Evolutionary conservation across 2,329 filamentous ascomycete genomes (phyloP), one percentile per base, ranked within the genome.

Genomic region (Herpotrichia juniperi): DNA sequence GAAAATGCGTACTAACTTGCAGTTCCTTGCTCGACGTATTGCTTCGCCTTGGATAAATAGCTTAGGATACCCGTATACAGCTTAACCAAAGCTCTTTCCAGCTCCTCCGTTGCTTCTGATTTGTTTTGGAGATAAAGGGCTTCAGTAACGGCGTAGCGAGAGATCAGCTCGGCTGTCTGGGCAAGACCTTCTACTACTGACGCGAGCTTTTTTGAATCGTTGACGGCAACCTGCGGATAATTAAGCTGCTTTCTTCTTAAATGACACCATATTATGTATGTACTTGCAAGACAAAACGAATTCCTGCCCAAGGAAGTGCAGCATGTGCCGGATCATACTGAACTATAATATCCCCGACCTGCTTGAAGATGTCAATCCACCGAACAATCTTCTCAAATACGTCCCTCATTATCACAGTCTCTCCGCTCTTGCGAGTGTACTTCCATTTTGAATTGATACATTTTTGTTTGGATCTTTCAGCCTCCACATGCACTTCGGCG

Each of bases 271-370:
- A 25, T 31, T 30, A 51, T 49, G 31, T 30, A 51, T 49, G 28
- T 46, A 68, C 72, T 47, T 69, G 59, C 3, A 74, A 62, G 16
- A 74, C 45, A 39, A 72, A 58, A 12, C 68, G 61, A 44, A 73
- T 51, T 11, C 54, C 64, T 25, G 67, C 65, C 69, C 63, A 75
- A 14, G 67, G 71, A 31, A 74, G 57, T 19, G 62, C 57, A 19
- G 67, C 66, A 58, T 72, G 66, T 10, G 50, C 58, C 2, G 71
- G 66, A 47, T 73, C 64, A 53, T 64, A 69, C 43, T 69, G 61
- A 19, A 68, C 51, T 0, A 59, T 61, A 44, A 65, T 51, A 59
- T 74, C 66, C 0, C 68, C 67, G 32, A 73, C 54, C 21, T 56
- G 35, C 50, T 63, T 70, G 54, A 73, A 72, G 28, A 50, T 58